These are phyloP conservation scores for Malus hybrid DNA, from an alignment of 331 rosid genomes.

Conservation along the genomic window DNA sequence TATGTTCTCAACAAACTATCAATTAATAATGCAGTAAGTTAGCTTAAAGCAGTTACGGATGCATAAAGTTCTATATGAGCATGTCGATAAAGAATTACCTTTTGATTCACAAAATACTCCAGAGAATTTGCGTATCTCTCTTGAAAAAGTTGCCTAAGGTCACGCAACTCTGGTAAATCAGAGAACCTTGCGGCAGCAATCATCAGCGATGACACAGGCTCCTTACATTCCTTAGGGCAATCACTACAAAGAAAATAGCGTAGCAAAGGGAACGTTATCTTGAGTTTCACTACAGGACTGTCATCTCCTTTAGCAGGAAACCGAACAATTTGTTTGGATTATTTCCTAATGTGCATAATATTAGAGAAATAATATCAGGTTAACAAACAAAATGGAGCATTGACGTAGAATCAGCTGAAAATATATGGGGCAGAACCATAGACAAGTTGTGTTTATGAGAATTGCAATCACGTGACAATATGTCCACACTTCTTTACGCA, in stretches of 20 bases:
- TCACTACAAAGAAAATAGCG: conserved; percentile 43
- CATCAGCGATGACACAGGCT: conserved; percentile 74
- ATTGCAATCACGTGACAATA: background rate
- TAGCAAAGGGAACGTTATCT: conserved; percentile 8
- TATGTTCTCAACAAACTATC: conserved; percentile 68
- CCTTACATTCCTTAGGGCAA: conserved; percentile 90
- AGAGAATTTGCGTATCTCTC: conserved; percentile 63
- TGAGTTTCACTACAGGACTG: background rate
- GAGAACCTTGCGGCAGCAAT: conserved; percentile 90
- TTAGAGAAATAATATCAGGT: background rate
- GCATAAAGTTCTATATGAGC: conserved; percentile 2
- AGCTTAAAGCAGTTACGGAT: conserved; percentile 18
- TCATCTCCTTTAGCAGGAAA: background rate
- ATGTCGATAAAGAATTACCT: conserved; percentile 29
- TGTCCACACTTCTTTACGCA: background rate
- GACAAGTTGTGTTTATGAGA: background rate
- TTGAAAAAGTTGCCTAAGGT: conserved; percentile 72
- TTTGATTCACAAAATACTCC: conserved; percentile 56
- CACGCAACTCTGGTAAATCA: conserved; percentile 94
- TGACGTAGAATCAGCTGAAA: background rate
- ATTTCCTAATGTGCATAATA: background rate
- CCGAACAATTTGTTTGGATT: background rate
- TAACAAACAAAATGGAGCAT: background rate
- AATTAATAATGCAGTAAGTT: conserved; percentile 17
- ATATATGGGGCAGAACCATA: background rate